Conservation (phyloP, 305 asterid genomes). For the Fraxinus paxiana region DNA sequence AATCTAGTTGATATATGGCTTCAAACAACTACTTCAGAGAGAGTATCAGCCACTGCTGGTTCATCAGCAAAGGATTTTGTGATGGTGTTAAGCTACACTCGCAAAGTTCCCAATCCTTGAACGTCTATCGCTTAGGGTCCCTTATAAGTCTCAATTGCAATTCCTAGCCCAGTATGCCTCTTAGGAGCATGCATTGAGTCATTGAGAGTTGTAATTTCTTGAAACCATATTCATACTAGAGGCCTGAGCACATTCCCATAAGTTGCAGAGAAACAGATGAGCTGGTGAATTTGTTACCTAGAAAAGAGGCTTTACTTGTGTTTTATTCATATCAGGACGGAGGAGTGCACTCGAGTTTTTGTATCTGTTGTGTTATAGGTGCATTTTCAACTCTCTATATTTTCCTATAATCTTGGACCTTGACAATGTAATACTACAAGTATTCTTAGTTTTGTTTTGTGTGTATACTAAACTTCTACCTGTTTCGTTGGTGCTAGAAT, state of each 20-base stretch:
- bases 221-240: background rate
- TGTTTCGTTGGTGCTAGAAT: background rate
- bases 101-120: conserved; percentile 31
- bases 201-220: background rate
- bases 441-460: background rate
- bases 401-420: background rate
- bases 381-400: background rate
- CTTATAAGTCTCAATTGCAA: background rate
- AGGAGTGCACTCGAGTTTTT: background rate
- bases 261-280: background rate
- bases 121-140: conserved; percentile 14
- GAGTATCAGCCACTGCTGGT: conserved; percentile 57
- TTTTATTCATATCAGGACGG: background rate
- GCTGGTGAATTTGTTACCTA: background rate
- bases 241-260: background rate
- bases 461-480: background rate
- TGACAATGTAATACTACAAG: background rate
- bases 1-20: conserved; percentile 74
- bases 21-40: conserved; percentile 47
- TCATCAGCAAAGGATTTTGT: conserved; percentile 85
- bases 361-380: conserved; percentile 9
- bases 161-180: background rate
- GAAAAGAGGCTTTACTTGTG: background rate
- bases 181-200: conserved; percentile 2
- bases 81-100: conserved; percentile 69